Percentiles rank a stretch among this genome's conserved stretches.
Evolutionary conservation across 208 protist species (phyloP).

Genomic region (Angomonas deanei): DNA sequence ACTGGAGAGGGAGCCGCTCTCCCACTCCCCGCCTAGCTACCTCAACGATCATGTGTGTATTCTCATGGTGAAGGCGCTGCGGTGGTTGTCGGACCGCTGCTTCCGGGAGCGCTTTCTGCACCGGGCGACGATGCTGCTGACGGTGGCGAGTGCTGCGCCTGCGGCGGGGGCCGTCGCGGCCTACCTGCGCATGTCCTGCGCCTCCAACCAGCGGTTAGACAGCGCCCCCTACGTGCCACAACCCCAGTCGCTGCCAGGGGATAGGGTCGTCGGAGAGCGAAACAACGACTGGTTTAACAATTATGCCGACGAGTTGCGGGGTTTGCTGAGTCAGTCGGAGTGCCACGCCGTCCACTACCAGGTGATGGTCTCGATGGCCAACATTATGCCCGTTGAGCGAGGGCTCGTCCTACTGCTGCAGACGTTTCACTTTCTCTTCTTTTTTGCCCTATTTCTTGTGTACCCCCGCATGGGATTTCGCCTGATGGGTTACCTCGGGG

Average conservation of each 20-base stretch:
- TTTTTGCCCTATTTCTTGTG: conserved; percentile 39
- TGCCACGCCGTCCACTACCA: conserved; percentile 56
- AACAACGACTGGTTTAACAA: conserved; percentile 2
- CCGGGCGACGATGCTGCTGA: conserved; percentile 70
- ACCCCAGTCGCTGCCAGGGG: neutral
- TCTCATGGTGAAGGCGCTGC: conserved; percentile 48
- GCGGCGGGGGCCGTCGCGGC: conserved; percentile 40
- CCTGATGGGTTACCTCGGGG: conserved; percentile 62
- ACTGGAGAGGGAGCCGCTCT: conserved; percentile 56
- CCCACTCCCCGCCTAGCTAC: conserved; percentile 43
- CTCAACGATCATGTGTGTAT: conserved; percentile 72
- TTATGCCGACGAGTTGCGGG: conserved; percentile 39
- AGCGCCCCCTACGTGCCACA: conserved; percentile 2
- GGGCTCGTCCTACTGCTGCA: conserved; percentile 43
- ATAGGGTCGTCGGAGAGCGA: neutral
- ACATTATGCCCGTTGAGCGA: conserved; percentile 52
- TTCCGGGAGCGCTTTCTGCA: conserved; percentile 76
- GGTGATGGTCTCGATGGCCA: conserved; percentile 52
- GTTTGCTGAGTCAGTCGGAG: conserved; percentile 53
- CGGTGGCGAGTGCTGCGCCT: conserved; percentile 38
- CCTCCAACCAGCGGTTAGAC: neutral
- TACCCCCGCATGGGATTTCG: conserved; percentile 72
- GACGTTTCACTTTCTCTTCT: conserved; percentile 38
- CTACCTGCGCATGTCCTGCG: conserved; percentile 45
- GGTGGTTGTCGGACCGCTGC: conserved; percentile 61